Conservation (phyloP, 1,139 yeast species). For the Saccharomyces pastorianus region DNA sequence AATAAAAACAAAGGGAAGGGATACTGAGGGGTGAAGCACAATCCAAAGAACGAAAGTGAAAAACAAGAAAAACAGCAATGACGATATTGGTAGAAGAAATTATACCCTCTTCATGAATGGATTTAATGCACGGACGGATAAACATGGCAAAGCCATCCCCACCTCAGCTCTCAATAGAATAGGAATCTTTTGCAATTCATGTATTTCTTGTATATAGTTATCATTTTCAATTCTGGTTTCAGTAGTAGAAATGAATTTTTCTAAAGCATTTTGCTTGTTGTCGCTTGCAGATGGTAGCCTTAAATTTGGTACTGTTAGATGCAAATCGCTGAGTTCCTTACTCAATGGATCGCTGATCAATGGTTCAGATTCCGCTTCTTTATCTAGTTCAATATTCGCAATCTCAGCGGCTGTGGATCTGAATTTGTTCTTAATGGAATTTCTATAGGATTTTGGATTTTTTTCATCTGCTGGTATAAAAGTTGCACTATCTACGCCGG, state of each 20-base stretch:
- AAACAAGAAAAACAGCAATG: not conserved
- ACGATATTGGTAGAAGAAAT: not conserved
- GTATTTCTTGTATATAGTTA: conserved; percentile 65
- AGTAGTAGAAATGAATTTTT: conserved; percentile 50
- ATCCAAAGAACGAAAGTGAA: not conserved
- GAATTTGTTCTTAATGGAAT: conserved; percentile 69
- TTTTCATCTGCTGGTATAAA: conserved; percentile 84
- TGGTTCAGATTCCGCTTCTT: conserved; percentile 20
- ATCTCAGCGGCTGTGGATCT: conserved; percentile 65
- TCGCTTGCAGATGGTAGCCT: conserved; percentile 34
- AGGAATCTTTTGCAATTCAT: conserved; percentile 72
- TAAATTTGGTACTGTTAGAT: conserved; percentile 47
- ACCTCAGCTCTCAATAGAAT: conserved; percentile 82
- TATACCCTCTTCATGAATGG: conserved; percentile 46
- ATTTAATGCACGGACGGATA: conserved; percentile 87
- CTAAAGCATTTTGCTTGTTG: conserved; percentile 35
- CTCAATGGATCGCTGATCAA: conserved; percentile 37
- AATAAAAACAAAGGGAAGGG: not conserved
- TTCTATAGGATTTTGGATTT: conserved; percentile 65
- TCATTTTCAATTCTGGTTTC: conserved; percentile 56
- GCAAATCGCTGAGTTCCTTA: conserved; percentile 43
- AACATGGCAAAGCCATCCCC: conserved; percentile 91
- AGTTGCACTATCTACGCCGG: conserved; percentile 84
- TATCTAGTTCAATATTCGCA: conserved; percentile 39
- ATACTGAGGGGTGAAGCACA: not conserved